A percentile compares a stretch with the other conserved stretches of the same genome.
These are phyloP conservation scores for Ceratobasidium sp. DNA, from an alignment of 1,284 basidiomycete genomes.

Conservation along the genomic window DNA sequence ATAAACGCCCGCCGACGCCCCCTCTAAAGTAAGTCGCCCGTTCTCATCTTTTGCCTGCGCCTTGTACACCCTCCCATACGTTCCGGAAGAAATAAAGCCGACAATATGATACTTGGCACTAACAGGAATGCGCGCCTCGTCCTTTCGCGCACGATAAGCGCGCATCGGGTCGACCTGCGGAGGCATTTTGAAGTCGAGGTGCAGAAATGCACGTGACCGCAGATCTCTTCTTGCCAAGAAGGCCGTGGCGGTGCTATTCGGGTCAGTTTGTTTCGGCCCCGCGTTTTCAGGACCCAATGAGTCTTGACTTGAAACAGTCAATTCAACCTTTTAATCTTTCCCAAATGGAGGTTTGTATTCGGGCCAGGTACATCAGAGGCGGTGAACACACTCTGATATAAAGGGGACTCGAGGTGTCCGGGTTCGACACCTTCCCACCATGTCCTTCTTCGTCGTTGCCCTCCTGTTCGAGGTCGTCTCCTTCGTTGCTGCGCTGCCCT, in stretches of 20 bases:
- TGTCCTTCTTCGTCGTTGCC: slow-evolving; percentile 4
- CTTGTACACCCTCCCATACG: slow-evolving; percentile 98
- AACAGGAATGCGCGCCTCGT: slow-evolving; percentile 73
- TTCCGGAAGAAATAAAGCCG: slow-evolving; percentile 98
- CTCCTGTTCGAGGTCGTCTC: neutral
- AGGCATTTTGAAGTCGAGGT: slow-evolving; percentile 18
- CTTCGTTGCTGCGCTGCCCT: slow-evolving; percentile 20
- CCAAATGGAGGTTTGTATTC: too few species aligned
- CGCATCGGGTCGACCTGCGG: slow-evolving; percentile 73
- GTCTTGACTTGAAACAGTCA: too few species aligned
- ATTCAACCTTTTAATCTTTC: too few species aligned
- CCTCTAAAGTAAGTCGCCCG: slow-evolving; percentile 55
- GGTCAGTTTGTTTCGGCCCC: too few species aligned
- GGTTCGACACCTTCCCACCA: neutral
- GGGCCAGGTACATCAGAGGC: too few species aligned
- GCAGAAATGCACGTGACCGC: neutral
- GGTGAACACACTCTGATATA: too few species aligned
- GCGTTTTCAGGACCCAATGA: neutral
- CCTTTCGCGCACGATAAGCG: slow-evolving; percentile 82
- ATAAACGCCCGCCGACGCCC: slow-evolving; percentile 67
- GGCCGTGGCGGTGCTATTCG: slow-evolving; percentile 31
- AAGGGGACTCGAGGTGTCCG: neutral
- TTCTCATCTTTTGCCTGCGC: slow-evolving; percentile 75
- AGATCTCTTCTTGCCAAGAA: neutral
- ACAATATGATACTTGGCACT: slow-evolving; percentile 88